phyloP scores from a whole-genome alignment of 176 grass and related monocot genomes.

The Tillandsia fasciculata region DNA sequence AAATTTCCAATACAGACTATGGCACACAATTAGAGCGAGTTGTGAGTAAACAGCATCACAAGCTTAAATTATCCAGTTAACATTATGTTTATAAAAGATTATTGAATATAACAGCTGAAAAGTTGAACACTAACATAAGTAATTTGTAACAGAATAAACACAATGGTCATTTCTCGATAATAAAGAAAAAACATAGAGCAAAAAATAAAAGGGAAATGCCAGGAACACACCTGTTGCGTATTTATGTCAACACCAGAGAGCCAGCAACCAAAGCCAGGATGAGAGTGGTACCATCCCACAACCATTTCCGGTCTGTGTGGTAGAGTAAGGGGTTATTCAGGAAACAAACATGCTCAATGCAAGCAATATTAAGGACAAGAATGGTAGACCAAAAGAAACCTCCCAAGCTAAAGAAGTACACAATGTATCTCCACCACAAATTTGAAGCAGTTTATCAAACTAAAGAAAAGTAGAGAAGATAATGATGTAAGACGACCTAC shows the following conservation, averaged over 20 bases:
- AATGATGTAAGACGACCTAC: not conserved
- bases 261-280: constrained; percentile 96
- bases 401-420: not conserved
- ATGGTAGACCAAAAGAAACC: not conserved
- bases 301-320: constrained; percentile 88
- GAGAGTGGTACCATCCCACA: constrained; percentile 97
- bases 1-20: not conserved
- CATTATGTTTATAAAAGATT: no score
- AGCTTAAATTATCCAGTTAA: no score
- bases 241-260: constrained; percentile 96
- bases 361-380: not conserved
- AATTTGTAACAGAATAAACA: not conserved
- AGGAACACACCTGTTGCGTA: constrained; percentile 67
- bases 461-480: not conserved
- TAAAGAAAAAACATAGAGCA: not conserved
- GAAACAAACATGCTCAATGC: constrained; percentile 7
- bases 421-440: not conserved
- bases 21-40: not conserved
- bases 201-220: not conserved
- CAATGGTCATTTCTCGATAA: not conserved
- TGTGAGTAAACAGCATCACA: not conserved
- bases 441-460: not conserved
- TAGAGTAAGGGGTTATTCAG: no score
- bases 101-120: no score
- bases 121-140: not conserved